Conservation (phyloP, 225 moss, liverwort and hornwort species). For the Lunularia cruciata region DNA sequence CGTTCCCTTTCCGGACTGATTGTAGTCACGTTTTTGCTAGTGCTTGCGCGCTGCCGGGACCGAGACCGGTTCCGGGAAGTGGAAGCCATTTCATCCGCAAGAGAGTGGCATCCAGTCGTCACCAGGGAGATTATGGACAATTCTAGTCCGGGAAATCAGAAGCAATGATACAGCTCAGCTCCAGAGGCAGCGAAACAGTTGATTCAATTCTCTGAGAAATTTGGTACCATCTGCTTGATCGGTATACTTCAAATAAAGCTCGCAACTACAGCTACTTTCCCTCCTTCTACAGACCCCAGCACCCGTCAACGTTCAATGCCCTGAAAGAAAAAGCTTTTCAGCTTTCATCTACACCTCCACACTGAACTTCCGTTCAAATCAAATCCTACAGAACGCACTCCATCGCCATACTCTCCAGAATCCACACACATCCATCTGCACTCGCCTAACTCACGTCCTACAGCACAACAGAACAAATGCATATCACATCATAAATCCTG, state of each 20-base stretch:
- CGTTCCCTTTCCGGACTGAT: constrained; percentile 31
- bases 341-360: constrained; percentile 13
- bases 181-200: constrained; percentile 10
- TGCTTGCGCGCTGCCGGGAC: constrained; percentile 35
- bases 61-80: constrained; percentile 31
- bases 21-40: constrained; percentile 23
- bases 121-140: constrained; percentile 6
- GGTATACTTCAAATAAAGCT: background rate
- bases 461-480: background rate
- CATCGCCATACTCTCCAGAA: background rate
- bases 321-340: constrained; percentile 17
- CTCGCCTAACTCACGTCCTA: background rate
- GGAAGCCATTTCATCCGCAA: constrained; percentile 30
- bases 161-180: constrained; percentile 17
- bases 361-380: background rate
- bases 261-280: constrained; percentile 14
- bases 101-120: constrained; percentile 28
- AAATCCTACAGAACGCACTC: background rate
- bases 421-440: background rate
- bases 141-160: background rate
- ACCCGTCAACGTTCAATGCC: constrained; percentile 15
- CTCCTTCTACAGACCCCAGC: constrained; percentile 10
- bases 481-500: background rate
- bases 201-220: background rate
- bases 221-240: constrained; percentile 10